Base-by-base conservation (phyloP, 1,139 yeast genomes). In the Suhomyces atakaporum region DNA sequence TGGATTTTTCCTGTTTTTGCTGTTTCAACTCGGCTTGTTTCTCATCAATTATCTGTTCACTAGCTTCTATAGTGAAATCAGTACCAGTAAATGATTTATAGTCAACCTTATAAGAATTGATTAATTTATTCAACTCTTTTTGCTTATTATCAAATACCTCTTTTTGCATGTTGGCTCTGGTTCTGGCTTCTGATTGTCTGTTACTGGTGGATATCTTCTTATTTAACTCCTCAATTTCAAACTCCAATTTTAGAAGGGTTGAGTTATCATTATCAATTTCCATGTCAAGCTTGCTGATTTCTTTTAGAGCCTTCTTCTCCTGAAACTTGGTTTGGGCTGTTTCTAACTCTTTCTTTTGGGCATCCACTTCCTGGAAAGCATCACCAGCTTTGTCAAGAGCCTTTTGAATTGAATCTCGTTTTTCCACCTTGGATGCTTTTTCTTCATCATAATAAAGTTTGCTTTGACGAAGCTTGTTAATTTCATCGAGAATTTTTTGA, bases 171-270 rank as follows among this genome's bases (percentile, higher is more conserved):
- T 38, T 31, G 7, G 44, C 30, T 25, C 45, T 42, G 1, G 51
- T 47, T 20, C 40, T 36, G 2, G 73, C 50, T 35, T 81, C 92
- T 1, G 85, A 69, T 50, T 79, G 84, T 43, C 73, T 73, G 46
- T 77, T 81, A 11, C 76, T 71, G 12, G 63, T 57, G 5, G 75
- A 58, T 6, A 85, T 65, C 27, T 75, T 71, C 14, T 68, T 69
- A 38, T 76, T 75, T 15, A 81, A 48, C 1, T 67, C 68, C 9
- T 85, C 94, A 14, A 79, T 51, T 16, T 77, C 77, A 19, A 54
- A 58, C 46, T 84, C 94, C 10, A 78, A 39, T 7, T 57, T 49
- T 1, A 60, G 39, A 6, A 83, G 58, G 26, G 61, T 56, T 2
- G 56, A 49, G 34, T 73, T 75, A 8, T 73, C 65, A 0, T 49